A percentile compares a stretch with the other conserved stretches of the same genome.
Evolutionary conservation across 1,284 basidiomycete species (phyloP).

Genomic region (Vanrija sp.): DNA sequence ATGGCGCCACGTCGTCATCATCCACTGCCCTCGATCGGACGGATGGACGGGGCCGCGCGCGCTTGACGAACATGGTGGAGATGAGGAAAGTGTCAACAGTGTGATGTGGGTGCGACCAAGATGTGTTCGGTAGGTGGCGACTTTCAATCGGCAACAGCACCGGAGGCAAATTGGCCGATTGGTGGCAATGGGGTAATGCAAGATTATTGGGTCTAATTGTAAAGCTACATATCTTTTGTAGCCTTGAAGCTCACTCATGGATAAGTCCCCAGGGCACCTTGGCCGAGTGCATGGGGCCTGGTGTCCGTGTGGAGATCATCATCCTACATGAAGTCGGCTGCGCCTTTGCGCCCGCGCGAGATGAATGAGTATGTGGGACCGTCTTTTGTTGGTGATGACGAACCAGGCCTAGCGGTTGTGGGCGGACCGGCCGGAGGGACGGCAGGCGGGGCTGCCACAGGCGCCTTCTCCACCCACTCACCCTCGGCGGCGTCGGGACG

Average conservation of each 20-base stretch:
- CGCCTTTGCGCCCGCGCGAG: slow-evolving; percentile 30
- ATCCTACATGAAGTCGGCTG: slow-evolving; percentile 43
- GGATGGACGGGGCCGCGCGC: slow-evolving; percentile 39
- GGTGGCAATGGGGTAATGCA: neutral
- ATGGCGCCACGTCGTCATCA: slow-evolving; percentile 19
- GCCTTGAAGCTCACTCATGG: too few relatives aligned
- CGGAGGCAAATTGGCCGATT: slow-evolving; percentile 6
- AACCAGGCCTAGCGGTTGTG: too few relatives aligned
- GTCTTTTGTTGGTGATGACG: neutral
- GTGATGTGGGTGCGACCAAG: neutral
- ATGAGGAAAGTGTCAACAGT: neutral
- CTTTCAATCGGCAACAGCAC: slow-evolving; percentile 1
- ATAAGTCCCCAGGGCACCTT: too few relatives aligned
- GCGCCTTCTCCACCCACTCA: slow-evolving; percentile 53
- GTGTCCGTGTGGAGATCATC: neutral
- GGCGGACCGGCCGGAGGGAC: neutral
- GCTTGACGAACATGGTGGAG: slow-evolving; percentile 43
- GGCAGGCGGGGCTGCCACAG: slow-evolving; percentile 6
- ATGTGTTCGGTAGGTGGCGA: neutral
- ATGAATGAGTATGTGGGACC: neutral
- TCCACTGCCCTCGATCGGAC: slow-evolving; percentile 35
- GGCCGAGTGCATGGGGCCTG: too few relatives aligned
- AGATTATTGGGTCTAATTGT: neutral
- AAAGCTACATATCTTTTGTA: neutral
- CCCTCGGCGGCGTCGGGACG: slow-evolving; percentile 51